Base-by-base conservation (phyloP, 768 basidiomycete species). In the Kondoa subrosea region DNA sequence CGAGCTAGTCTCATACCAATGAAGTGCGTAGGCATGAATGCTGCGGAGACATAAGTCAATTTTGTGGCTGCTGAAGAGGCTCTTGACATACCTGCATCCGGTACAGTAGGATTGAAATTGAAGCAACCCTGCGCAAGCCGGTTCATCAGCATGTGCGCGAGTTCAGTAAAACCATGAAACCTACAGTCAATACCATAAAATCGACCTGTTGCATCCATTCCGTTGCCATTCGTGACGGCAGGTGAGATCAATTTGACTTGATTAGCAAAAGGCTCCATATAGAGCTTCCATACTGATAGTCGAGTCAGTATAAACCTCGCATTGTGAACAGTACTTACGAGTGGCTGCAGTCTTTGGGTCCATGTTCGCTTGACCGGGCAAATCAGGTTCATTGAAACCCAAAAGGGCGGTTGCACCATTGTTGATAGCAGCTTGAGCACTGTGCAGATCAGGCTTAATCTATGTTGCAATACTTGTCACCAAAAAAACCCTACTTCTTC, bases 141-240 rank as follows among this genome's bases (percentile, higher is more conserved):
- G n/a, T n/a, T n/a, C n/a, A n/a, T n/a, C n/a, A n/a, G n/a, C n/a
- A n/a, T n/a, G n/a, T n/a, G n/a, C n/a, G n/a, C n/a, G n/a, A n/a
- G n/a, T n/a, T n/a, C n/a, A n/a, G n/a, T n/a, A n/a, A n/a, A n/a
- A n/a, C 8, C 40, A 50, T 21, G 40, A 50, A 50, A 50, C 40
- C 21, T 21, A 50, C 40, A 50, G 21, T 50, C 40, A 21, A 50
- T 50, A 8, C 40, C 40, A 50, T 50, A 50, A 50, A 8, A 50
- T 8, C 40, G 40, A 8, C 40, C 40, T 8, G 8, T 50, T n/a
- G n/a, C n/a, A 21, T 50, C 21, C 12, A 8, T 8, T 8, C 12
- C 8, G 40, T 50, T 50, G 8, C 69, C 69, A 40, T 70, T 70
- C 0, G 70, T 70, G 2, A 70, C 66, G 0, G 70, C 70, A 8